These are phyloP conservation scores for Saccharum spontaneum DNA, from an alignment of 176 grass and related monocot species.

Conservation along the genomic window DNA sequence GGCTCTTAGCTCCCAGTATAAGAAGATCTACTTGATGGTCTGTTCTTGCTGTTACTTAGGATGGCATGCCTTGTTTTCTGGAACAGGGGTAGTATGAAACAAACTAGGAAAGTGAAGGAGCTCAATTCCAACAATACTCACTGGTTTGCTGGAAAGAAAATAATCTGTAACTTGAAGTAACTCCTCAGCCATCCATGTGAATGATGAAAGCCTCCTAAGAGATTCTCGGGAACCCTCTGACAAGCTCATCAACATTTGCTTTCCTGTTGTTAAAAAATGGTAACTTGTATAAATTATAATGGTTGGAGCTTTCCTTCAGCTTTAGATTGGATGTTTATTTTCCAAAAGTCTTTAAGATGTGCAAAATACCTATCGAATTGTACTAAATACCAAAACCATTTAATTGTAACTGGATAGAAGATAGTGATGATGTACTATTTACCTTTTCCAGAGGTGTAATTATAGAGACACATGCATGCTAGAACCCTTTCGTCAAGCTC, in stretches of 20 bases:
- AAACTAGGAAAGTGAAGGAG: neutral
- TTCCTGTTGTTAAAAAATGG: conserved; percentile 53
- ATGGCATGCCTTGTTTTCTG: neutral
- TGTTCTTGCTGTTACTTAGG: neutral
- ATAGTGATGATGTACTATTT: conserved; percentile 20
- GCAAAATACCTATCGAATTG: neutral
- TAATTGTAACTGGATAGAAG: neutral
- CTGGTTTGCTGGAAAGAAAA: conserved; percentile 77
- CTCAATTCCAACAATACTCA: conserved; percentile 50
- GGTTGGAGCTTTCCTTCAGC: neutral
- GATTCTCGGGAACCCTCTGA: conserved; percentile 86
- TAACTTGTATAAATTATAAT: neutral
- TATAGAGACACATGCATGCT: conserved; percentile 86
- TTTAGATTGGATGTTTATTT: conserved; percentile 6
- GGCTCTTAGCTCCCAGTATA: neutral
- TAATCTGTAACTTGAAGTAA: conserved; percentile 94
- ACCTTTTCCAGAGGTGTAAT: conserved; percentile 98
- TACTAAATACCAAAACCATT: conserved; percentile 26
- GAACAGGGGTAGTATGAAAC: conserved; percentile 12
- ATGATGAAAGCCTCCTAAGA: conserved; percentile 74
- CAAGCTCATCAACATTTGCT: conserved; percentile 80
- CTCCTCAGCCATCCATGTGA: conserved; percentile 99
- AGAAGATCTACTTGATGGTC: conserved; percentile 1
- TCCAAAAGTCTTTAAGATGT: conserved; percentile 19
- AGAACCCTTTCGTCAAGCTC: conserved; percentile 86